phyloP scores from a whole-genome alignment of 148 eudicot species.

The Cornus suecica region DNA sequence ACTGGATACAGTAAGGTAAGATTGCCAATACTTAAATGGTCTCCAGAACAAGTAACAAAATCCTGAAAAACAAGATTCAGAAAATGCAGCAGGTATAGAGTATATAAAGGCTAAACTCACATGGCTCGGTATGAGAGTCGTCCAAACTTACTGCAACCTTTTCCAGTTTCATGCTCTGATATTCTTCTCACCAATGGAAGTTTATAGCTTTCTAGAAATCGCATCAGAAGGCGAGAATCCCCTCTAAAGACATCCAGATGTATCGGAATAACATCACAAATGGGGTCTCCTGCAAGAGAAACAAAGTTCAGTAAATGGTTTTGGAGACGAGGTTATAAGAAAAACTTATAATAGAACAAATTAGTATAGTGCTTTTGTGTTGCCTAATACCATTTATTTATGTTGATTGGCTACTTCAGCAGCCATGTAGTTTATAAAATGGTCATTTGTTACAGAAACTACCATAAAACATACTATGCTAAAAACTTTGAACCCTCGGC shows the following conservation, averaged over 20 bases:
- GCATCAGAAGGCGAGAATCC: constrained; percentile 55
- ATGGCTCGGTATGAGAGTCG: constrained; percentile 73
- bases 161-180: constrained; percentile 19
- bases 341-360: not conserved
- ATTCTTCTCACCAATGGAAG: constrained; percentile 53
- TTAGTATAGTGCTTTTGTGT: not conserved
- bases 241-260: constrained; percentile 82
- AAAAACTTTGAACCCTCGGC: not conserved
- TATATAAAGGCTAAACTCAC: constrained; percentile 42
- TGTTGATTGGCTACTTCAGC: not conserved
- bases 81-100: not conserved
- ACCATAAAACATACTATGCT: not conserved
- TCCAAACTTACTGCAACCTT: constrained; percentile 39
- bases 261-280: constrained; percentile 80
- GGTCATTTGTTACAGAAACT: not conserved
- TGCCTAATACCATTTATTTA: not conserved
- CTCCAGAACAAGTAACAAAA: constrained; percentile 1
- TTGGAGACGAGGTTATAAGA: constrained; percentile 1
- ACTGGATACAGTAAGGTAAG: not conserved
- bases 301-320: not conserved
- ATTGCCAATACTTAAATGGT: not conserved
- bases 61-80: constrained; percentile 1
- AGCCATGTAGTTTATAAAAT: not conserved
- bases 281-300: constrained; percentile 65
- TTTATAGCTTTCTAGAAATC: constrained; percentile 59